Conservation (phyloP, 2,329 filamentous ascomycete genomes). For the Cytospora piceicola region DNA sequence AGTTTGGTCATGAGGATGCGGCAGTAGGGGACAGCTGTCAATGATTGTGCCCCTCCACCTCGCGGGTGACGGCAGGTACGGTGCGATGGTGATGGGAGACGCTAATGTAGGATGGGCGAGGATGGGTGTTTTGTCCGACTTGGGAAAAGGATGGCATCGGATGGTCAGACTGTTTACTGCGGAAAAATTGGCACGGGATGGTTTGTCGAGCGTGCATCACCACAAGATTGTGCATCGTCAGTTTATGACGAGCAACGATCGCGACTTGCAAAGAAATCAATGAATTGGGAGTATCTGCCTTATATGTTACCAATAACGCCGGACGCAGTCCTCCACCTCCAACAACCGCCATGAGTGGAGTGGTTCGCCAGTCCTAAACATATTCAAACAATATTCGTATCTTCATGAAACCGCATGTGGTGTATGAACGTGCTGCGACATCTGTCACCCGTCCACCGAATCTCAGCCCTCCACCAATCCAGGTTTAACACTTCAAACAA, state of each 20-base stretch:
- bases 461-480: background rate
- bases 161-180: background rate
- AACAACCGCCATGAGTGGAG: constrained; percentile 11
- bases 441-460: background rate
- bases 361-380: background rate
- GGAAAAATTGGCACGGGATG: background rate
- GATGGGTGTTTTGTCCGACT: background rate
- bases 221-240: background rate
- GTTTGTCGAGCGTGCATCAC: background rate
- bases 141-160: background rate
- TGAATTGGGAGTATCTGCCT: constrained; percentile 23
- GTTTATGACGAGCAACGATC: background rate
- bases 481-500: background rate
- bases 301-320: constrained; percentile 9
- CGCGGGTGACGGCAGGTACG: no score
- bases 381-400: constrained; percentile 14
- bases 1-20: background rate
- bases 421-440: background rate
- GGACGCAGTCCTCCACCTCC: background rate
- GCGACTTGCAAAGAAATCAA: constrained; percentile 9
- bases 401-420: background rate
- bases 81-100: background rate
- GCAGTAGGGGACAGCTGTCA: no score
- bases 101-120: background rate
- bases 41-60: background rate